These are phyloP conservation scores for Teratosphaeria zuluensis DNA, from an alignment of 2,329 filamentous ascomycete species.

Conservation along the genomic window DNA sequence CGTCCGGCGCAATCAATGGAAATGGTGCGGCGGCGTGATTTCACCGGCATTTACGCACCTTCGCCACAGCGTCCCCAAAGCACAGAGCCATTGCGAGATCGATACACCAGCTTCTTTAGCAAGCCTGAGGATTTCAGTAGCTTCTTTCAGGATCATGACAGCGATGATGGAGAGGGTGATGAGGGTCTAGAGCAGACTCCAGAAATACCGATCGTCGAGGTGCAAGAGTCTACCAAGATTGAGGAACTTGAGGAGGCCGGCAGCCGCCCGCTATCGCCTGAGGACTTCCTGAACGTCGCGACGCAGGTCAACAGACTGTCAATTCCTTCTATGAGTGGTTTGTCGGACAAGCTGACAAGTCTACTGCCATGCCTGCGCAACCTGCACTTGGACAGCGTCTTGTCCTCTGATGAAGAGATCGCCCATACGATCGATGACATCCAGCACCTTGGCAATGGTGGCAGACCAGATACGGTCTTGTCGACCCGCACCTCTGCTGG, in stretches of 20 bases:
- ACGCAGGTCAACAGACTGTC: conserved; percentile 36
- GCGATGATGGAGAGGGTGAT: conserved; percentile 12
- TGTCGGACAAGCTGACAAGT: conserved; percentile 38
- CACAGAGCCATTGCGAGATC: conserved; percentile 31
- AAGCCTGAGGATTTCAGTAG: conserved; percentile 30
- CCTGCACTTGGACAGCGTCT: conserved; percentile 27
- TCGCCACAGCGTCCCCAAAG: conserved; percentile 29
- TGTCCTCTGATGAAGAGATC: conserved; percentile 26
- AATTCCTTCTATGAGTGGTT: conserved; percentile 35
- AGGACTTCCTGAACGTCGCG: conserved; percentile 31
- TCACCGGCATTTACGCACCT: conserved; percentile 23
- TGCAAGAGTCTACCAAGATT: conserved; percentile 16
- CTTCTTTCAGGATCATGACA: conserved; percentile 11
- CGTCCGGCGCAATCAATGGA: conserved; percentile 31
- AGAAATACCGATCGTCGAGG: conserved; percentile 14
- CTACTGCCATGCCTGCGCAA: conserved; percentile 34
- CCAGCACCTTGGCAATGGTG: conserved; percentile 16
- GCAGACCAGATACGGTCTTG: conserved; percentile 24
- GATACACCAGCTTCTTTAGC: conserved; percentile 37
- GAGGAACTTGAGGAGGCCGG: conserved; percentile 10
- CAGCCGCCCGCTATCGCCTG: conserved; percentile 29
- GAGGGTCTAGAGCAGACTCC: conserved; percentile 7
- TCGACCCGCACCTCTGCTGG: conserved; percentile 28
- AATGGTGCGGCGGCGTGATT: conserved; percentile 20
- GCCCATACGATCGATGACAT: conserved; percentile 29